Conservation (phyloP, 805 yeast genomes). For the Yamadazyma sp. region DNA sequence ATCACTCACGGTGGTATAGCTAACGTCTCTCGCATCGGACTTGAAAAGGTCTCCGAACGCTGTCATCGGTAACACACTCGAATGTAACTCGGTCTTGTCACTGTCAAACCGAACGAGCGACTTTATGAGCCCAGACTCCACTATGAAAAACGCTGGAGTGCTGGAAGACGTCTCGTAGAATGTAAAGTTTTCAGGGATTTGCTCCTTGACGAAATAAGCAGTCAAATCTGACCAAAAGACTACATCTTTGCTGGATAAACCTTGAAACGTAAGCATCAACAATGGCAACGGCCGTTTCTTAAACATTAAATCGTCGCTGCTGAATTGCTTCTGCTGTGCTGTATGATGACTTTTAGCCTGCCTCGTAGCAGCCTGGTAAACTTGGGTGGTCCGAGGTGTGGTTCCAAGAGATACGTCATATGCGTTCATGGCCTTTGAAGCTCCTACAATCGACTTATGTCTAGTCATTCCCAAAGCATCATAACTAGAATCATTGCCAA, state of each 20-base stretch:
- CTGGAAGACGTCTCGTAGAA: constrained; percentile 47
- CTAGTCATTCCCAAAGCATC: constrained; percentile 18
- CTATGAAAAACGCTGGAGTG: constrained; percentile 54
- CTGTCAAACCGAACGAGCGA: constrained; percentile 38
- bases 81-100: constrained; percentile 35
- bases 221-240: constrained; percentile 65
- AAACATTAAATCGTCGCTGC: constrained; percentile 35
- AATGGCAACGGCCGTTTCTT: constrained; percentile 61
- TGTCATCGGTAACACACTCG: constrained; percentile 65
- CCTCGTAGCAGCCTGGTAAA: constrained; percentile 52
- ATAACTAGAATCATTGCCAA: constrained; percentile 7
- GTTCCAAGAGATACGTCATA: constrained; percentile 29
- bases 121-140: constrained; percentile 49
- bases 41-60: constrained; percentile 63
- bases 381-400: constrained; percentile 55
- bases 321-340: constrained; percentile 49
- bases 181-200: constrained; percentile 44
- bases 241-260: constrained; percentile 48
- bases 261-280: constrained; percentile 62
- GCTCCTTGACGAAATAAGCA: constrained; percentile 50
- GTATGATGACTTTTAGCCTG: constrained; percentile 43
- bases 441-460: constrained; percentile 14
- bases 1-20: constrained; percentile 58
- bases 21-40: constrained; percentile 39
- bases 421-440: constrained; percentile 17